Conservation (phyloP, 2,329 filamentous ascomycete genomes). For the Drechslerella coelobrocha region DNA sequence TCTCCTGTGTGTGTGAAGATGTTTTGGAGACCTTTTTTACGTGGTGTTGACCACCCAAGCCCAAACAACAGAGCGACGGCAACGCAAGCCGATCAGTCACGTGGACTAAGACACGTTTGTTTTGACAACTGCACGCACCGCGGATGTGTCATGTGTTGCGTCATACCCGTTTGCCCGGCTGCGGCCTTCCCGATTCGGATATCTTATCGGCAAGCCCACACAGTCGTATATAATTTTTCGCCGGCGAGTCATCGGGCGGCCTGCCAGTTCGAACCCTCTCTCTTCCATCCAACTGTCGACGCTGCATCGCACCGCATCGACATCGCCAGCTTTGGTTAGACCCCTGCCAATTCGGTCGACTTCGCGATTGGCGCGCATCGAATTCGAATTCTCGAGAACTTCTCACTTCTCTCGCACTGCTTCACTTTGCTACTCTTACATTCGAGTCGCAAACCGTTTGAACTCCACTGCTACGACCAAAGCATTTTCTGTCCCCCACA, state of each 20-base stretch:
- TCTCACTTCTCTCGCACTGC: slow-evolving; percentile 1
- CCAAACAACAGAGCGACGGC: not conserved
- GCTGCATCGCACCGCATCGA: slow-evolving; percentile 11
- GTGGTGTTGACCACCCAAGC: slow-evolving; percentile 40
- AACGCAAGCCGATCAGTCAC: slow-evolving; percentile 26
- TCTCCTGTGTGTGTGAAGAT: slow-evolving; percentile 25
- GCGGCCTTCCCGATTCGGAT: not conserved
- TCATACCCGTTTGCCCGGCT: slow-evolving; percentile 4
- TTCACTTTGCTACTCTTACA: slow-evolving; percentile 1
- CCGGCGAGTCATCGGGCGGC: slow-evolving; percentile 31
- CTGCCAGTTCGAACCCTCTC: slow-evolving; percentile 34
- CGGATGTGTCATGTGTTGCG: slow-evolving; percentile 12
- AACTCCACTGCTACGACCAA: not conserved
- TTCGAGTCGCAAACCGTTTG: not conserved
- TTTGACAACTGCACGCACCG: too few relatives aligned
- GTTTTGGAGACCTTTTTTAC: slow-evolving; percentile 29
- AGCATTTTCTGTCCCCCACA: not conserved
- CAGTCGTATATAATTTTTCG: slow-evolving; percentile 12
- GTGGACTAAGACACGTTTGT: slow-evolving; percentile 9
- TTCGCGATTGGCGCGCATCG: slow-evolving; percentile 16
- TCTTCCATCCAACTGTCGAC: slow-evolving; percentile 21
- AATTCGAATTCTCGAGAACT: slow-evolving; percentile 4
- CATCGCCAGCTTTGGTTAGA: slow-evolving; percentile 44
- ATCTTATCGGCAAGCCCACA: slow-evolving; percentile 26
- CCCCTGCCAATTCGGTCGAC: slow-evolving; percentile 29